phyloP scores from a whole-genome alignment of 2,329 filamentous ascomycete species.

The Waltergamsia citrina region DNA sequence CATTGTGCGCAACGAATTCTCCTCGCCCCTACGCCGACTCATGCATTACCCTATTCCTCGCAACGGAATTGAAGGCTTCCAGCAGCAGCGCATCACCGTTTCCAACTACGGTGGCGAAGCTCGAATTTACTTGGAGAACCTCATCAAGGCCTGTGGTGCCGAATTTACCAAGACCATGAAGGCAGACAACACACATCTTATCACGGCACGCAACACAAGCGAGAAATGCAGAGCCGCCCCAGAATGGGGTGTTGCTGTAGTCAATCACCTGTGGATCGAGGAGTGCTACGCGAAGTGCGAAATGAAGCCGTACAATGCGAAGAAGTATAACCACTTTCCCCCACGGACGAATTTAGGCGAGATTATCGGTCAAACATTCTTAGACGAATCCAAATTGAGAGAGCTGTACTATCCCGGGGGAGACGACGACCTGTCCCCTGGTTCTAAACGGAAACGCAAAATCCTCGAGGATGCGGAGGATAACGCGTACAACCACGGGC shows the following conservation, averaged over 20 bases:
- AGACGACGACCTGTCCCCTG: slow-evolving; percentile 30
- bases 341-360: slow-evolving; percentile 84
- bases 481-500: slow-evolving; percentile 36
- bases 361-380: slow-evolving; percentile 78
- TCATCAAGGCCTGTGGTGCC: slow-evolving; percentile 75
- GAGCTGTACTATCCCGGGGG: slow-evolving; percentile 62
- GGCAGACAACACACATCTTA: slow-evolving; percentile 88
- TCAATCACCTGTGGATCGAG: slow-evolving; percentile 96
- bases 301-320: slow-evolving; percentile 60
- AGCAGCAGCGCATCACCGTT: slow-evolving; percentile 69
- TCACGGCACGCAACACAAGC: slow-evolving; percentile 80
- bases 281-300: slow-evolving; percentile 91
- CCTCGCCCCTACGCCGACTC: slow-evolving; percentile 70
- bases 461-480: slow-evolving; percentile 40
- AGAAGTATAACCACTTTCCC: slow-evolving; percentile 80
- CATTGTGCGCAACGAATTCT: slow-evolving; percentile 83
- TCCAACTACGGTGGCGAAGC: slow-evolving; percentile 97
- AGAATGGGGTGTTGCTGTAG: slow-evolving; percentile 83
- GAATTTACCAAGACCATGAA: slow-evolving; percentile 94
- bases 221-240: slow-evolving; percentile 89
- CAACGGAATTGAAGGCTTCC: slow-evolving; percentile 70
- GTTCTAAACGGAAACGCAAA: slow-evolving; percentile 38
- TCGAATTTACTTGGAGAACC: slow-evolving; percentile 84
- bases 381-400: slow-evolving; percentile 54
- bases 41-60: slow-evolving; percentile 84